Conservation (phyloP, 768 basidiomycete genomes). For the Tulasnella sp. region DNA sequence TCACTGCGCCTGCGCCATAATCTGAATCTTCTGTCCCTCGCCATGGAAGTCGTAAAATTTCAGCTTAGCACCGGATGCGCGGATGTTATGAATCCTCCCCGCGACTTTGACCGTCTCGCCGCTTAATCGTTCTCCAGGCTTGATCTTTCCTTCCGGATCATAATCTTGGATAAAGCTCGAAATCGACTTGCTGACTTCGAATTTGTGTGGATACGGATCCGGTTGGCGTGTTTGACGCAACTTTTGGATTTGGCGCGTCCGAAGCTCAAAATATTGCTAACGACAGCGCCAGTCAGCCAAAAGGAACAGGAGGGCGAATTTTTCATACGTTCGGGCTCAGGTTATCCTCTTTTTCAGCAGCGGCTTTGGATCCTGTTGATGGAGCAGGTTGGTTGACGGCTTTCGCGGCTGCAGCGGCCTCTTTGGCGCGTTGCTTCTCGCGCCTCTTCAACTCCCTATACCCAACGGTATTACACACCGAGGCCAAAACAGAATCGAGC, state of each 20-base stretch:
- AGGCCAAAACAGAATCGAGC: background rate
- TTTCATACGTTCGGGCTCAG: constrained; percentile 77
- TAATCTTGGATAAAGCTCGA: constrained; percentile 60
- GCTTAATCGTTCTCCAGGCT: constrained; percentile 51
- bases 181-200: constrained; percentile 72
- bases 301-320: background rate
- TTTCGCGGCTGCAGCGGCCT: constrained; percentile 67
- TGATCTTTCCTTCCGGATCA: constrained; percentile 57
- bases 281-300: background rate
- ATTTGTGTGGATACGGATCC: constrained; percentile 99
- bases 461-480: constrained; percentile 20
- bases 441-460: constrained; percentile 87
- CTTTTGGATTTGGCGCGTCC: constrained; percentile 75
- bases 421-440: constrained; percentile 64
- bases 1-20: constrained; percentile 80
- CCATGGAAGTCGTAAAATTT: constrained; percentile 89
- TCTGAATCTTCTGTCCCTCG: constrained; percentile 87
- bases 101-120: constrained; percentile 53
- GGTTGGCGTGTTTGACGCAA: constrained; percentile 75
- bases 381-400: constrained; percentile 27
- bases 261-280: constrained; percentile 94
- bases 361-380: background rate
- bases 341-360: constrained; percentile 53
- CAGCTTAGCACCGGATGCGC: constrained; percentile 69
- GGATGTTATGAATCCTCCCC: constrained; percentile 85